Evolutionary conservation across 495 filamentous ascomycete species (phyloP), one percentile per base, ranked within the genome.

Genomic region (Xylaria curta): DNA sequence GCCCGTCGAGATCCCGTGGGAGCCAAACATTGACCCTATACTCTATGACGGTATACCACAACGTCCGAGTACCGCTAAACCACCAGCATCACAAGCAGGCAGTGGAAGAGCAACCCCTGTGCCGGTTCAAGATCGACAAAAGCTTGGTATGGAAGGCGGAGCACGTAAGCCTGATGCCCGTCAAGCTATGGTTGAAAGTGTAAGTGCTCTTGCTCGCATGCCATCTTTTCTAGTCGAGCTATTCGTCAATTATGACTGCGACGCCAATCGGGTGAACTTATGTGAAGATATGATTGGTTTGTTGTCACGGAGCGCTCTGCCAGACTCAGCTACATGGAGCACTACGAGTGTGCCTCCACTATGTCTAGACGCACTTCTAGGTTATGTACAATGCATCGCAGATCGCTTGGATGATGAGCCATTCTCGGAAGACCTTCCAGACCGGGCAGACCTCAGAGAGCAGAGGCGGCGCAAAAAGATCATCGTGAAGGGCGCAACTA

Each of bases 291-390:
- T 98, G 87, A 89, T 99, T 56, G 95, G 96, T 3, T 82, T 99
- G 47, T 86, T 99, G 47, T 94, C 96, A 36, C 87, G 96, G 68
- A 98, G 97, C 76, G 96, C 96, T 12, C 94, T 99, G 75, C 96
- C 96, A 9, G 96, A 99, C 77, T 97, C 96, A 3, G 97, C 95
- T 13, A 98, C 95, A 28, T 99, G 96, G 96, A 99, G 96, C 80
- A 99, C 96, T 0, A 98, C 96, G 33, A 99, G 97, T 78, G 96
- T 99, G 13, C 96, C 96, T 21, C 96, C 97, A 3, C 81, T 99
- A 24, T 99, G 97, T 76, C 84, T 99, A 10, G 96, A 99, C 76
- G 92, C 96, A 59, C 86, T 98, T 1, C 86, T 99, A 17, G 90
- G 94, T 19, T 98, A 94, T 74, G 87, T 99, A 53, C 94, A 97